Conservation (phyloP, 2,329 filamentous ascomycete genomes). For the Aspergillus novofumigatus region DNA sequence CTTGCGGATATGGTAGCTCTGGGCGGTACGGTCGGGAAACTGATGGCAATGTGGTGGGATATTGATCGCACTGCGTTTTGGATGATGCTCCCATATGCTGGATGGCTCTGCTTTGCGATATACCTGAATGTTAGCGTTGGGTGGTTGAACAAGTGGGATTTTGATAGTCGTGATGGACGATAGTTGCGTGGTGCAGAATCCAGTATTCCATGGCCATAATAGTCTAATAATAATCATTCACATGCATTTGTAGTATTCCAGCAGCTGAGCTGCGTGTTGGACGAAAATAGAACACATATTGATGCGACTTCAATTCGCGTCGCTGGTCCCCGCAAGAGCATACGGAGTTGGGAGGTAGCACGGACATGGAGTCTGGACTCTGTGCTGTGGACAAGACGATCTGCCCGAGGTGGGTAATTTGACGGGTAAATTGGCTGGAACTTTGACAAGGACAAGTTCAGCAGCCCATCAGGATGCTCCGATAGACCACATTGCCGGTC, state of each 20-base stretch:
- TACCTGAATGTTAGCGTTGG: constrained; percentile 72
- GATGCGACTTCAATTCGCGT: neutral
- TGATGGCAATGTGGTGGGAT: constrained; percentile 71
- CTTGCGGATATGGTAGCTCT: constrained; percentile 71
- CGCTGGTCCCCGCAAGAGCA: too few relatives aligned
- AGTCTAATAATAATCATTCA: neutral
- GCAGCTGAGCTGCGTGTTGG: too few relatives aligned
- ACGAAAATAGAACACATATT: neutral
- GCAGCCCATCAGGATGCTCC: neutral
- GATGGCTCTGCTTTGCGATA: constrained; percentile 81
- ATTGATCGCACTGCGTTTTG: constrained; percentile 70
- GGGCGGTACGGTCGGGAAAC: constrained; percentile 65
- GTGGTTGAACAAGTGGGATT: constrained; percentile 62
- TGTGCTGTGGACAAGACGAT: neutral
- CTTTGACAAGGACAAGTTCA: too few relatives aligned
- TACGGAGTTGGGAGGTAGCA: neutral
- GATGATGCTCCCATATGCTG: constrained; percentile 75
- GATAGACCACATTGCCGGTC: neutral
- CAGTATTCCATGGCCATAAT: neutral
- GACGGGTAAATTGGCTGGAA: neutral
- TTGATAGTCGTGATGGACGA: neutral
- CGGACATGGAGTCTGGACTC: neutral
- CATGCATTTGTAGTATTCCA: neutral
- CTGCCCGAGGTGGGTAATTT: neutral
- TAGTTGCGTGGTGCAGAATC: neutral